Base-by-base conservation (phyloP, 2,329 filamentous ascomycete genomes). In the Colletotrichum cereale region DNA sequence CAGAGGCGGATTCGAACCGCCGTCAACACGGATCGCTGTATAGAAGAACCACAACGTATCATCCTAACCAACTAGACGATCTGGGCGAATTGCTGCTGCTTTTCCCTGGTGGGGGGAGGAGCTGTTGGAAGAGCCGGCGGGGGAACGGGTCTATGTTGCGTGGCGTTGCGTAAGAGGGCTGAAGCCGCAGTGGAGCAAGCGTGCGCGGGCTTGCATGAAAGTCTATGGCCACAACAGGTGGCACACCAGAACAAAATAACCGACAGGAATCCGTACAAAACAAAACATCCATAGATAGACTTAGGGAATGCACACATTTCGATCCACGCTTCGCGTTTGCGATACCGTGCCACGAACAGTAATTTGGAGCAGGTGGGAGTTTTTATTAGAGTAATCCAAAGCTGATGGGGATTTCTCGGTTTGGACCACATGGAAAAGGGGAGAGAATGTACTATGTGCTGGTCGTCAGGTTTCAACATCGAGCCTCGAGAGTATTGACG, bases 41-140 rank as follows among this genome's bases (percentile, higher is more conserved):
- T 53, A 65, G 18, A 62, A 64, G 62, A 53, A 68, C 66, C 66
- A 66, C 66, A 69, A 69, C 66, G 66, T 69, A 69, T 69, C 66
- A 69, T 69, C 66, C 66, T 69, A 66, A 69, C 66, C 66, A 69
- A 69, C 62, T 69, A 69, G 66, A 69, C 66, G 66, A 69, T 69
- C 66, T 69, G 66, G 44, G 66, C 66, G 61, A 60, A 69, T 69
- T 18, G 42, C 16, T 58, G 42, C 66, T 65, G 26, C 12, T 24
- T 36, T n/a, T 11, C 60, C 60, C 12, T 52, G 34, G 34, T 62
- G 58, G 47, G 58, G 26, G 36, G 53, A 29, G 53, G 52, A 65
- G 61, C 44, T 62, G 66, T 36, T 69, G 53, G 5, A 2, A 16
- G 16, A 18, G 2, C 3, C 5, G 7, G 7, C 12, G 11, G 2